These are phyloP conservation scores for Lotmaria passim DNA, from an alignment of 208 protist genomes.

Conservation along the genomic window DNA sequence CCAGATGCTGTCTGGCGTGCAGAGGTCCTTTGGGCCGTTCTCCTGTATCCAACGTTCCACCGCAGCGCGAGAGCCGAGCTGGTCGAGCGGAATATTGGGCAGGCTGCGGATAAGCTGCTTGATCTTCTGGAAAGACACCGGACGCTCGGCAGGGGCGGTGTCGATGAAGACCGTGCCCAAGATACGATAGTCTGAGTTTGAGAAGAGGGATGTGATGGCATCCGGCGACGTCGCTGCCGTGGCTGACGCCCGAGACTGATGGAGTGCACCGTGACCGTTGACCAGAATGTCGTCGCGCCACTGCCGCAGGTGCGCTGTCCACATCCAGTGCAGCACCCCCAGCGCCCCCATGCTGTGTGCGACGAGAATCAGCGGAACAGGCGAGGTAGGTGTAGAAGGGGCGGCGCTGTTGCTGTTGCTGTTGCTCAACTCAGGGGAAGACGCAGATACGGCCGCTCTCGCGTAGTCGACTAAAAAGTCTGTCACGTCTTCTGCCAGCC, in stretches of 20 bases:
- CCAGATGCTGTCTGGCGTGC: slow-evolving; percentile 41
- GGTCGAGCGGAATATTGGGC: slow-evolving; percentile 31
- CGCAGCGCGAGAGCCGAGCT: slow-evolving; percentile 22
- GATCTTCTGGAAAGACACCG: slow-evolving; percentile 43
- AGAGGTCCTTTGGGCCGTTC: slow-evolving; percentile 41
- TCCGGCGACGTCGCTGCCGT: background rate
- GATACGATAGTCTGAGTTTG: slow-evolving; percentile 37
- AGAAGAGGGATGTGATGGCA: slow-evolving; percentile 24
- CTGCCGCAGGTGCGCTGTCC: slow-evolving; percentile 41
- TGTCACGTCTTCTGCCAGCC: slow-evolving; percentile 47
- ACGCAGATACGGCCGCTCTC: background rate
- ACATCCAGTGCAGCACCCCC: slow-evolving; percentile 57
- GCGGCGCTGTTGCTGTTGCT: background rate
- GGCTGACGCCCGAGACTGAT: background rate
- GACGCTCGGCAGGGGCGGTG: slow-evolving; percentile 45
- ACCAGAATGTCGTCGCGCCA: slow-evolving; percentile 33
- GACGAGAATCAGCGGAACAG: slow-evolving; percentile 47
- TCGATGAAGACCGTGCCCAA: slow-evolving; percentile 50
- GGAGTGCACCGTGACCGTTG: slow-evolving; percentile 7
- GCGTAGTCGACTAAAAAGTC: slow-evolving; percentile 35
- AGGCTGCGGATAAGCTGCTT: slow-evolving; percentile 46
- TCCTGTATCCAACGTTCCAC: slow-evolving; percentile 53
- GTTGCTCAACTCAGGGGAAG: too few relatives aligned
- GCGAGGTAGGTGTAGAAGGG: background rate
- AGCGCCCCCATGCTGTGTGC: slow-evolving; percentile 62